Conservation (phyloP, 257 asterid species). For the Plantago major region DNA sequence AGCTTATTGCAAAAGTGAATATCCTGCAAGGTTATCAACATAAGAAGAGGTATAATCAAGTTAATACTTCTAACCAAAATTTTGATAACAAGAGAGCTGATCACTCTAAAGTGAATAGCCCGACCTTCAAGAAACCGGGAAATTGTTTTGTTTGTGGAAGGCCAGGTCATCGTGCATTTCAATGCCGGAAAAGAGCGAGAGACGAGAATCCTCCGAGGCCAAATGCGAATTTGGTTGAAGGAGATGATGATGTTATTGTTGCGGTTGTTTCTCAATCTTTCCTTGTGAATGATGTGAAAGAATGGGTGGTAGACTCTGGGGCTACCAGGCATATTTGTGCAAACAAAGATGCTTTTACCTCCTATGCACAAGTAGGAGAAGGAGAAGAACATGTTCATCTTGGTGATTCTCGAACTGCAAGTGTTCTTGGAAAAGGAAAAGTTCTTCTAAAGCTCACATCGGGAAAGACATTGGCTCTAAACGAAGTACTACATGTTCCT, state of each 20-base stretch:
- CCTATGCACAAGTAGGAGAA: background rate
- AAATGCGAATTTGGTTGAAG: background rate
- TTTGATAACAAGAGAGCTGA: background rate
- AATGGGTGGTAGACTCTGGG: background rate
- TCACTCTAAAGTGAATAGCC: background rate
- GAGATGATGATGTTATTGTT: background rate
- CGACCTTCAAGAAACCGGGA: background rate
- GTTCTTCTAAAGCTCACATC: background rate
- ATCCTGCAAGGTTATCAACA: background rate
- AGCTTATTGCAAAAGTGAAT: background rate
- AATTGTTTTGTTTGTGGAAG: background rate
- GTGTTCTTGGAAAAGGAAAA: constrained; percentile 2
- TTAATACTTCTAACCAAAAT: too few relatives aligned
- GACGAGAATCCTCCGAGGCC: background rate
- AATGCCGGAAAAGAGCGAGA: background rate
- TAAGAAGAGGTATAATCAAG: background rate
- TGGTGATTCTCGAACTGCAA: background rate
- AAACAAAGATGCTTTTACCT: background rate
- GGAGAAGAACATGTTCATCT: background rate
- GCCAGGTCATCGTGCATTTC: background rate
- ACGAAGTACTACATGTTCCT: background rate
- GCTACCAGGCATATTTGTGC: background rate
- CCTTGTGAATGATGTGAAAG: background rate
- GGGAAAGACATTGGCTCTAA: background rate
- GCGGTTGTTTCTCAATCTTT: background rate